These are phyloP conservation scores for Phytophthora hybrid DNA, from an alignment of 352 stramenopile genomes.

Conservation along the genomic window DNA sequence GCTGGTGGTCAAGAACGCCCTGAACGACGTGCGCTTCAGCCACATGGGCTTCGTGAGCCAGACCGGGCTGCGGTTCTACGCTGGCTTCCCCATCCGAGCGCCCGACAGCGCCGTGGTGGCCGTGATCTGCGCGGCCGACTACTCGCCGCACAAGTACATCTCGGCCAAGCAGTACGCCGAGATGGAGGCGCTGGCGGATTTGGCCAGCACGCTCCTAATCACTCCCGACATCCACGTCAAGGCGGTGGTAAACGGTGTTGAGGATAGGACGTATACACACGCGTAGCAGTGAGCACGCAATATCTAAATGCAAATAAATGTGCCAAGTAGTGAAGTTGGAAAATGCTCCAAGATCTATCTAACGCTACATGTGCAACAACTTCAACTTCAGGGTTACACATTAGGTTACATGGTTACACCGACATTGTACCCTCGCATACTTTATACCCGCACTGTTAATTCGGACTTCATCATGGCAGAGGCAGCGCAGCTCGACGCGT, in stretches of 20 bases:
- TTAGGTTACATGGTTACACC: background rate
- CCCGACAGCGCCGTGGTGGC: constrained; percentile 63
- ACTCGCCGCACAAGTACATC: constrained; percentile 66
- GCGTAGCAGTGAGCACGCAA: constrained; percentile 1
- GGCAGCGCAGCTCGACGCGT: constrained; percentile 65
- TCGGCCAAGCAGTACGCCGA: constrained; percentile 78
- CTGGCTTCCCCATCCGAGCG: constrained; percentile 64
- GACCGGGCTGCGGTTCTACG: constrained; percentile 71
- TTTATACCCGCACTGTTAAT: background rate
- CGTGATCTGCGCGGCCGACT: constrained; percentile 63
- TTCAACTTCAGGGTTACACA: background rate
- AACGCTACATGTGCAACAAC: too few species aligned
- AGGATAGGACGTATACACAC: constrained; percentile 2
- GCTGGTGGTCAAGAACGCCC: constrained; percentile 65
- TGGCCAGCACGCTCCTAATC: constrained; percentile 54
- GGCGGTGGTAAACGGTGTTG: constrained; percentile 19
- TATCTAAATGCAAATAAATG: constrained; percentile 31
- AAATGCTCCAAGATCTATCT: too few species aligned
- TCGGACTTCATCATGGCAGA: constrained; percentile 44
- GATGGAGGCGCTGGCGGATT: constrained; percentile 68
- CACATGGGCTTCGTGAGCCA: constrained; percentile 64
- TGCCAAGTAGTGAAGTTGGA: background rate
- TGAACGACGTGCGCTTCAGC: constrained; percentile 71
- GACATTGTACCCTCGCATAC: background rate
- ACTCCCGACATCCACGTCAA: constrained; percentile 33